phyloP scores from a whole-genome alignment of 2,329 filamentous ascomycete genomes.

The Sporothrix euskadiensis region DNA sequence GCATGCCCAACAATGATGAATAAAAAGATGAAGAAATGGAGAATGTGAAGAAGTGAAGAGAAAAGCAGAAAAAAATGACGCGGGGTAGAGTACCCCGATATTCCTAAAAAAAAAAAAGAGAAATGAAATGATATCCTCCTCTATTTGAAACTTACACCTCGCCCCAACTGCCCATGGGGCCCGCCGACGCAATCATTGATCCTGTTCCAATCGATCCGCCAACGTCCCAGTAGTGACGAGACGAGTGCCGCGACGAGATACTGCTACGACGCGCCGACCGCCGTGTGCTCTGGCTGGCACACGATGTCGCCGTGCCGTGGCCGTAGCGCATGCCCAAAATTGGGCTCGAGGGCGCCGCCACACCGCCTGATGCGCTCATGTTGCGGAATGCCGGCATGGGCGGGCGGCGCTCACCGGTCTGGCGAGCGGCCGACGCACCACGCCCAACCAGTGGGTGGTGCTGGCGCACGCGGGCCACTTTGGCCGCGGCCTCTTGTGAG shows the following conservation, averaged over 20 bases:
- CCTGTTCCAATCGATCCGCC: constrained; percentile 77
- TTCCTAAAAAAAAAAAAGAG: background rate
- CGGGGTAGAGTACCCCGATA: background rate
- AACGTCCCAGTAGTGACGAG: constrained; percentile 87
- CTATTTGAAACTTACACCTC: constrained; percentile 55
- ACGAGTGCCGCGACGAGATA: constrained; percentile 40
- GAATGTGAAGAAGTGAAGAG: background rate
- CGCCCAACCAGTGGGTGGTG: constrained; percentile 82
- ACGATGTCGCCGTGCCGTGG: constrained; percentile 63
- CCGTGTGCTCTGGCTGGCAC: constrained; percentile 83
- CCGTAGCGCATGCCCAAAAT: constrained; percentile 50
- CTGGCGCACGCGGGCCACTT: constrained; percentile 80
- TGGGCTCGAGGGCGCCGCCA: constrained; percentile 51
- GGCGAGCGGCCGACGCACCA: constrained; percentile 25
- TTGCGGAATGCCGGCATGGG: constrained; percentile 43
- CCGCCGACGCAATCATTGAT: constrained; percentile 65
- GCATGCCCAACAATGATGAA: background rate
- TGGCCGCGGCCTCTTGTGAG: constrained; percentile 67
- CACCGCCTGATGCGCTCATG: constrained; percentile 15
- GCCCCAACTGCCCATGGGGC: constrained; percentile 75
- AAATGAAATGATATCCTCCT: background rate
- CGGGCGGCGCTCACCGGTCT: constrained; percentile 46
- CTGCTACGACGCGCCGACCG: constrained; percentile 67
- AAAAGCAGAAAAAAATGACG: background rate
- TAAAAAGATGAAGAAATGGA: background rate